Evolutionary conservation across 768 basidiomycete species (phyloP).

Genomic region (Rhizopogon roseolus): DNA sequence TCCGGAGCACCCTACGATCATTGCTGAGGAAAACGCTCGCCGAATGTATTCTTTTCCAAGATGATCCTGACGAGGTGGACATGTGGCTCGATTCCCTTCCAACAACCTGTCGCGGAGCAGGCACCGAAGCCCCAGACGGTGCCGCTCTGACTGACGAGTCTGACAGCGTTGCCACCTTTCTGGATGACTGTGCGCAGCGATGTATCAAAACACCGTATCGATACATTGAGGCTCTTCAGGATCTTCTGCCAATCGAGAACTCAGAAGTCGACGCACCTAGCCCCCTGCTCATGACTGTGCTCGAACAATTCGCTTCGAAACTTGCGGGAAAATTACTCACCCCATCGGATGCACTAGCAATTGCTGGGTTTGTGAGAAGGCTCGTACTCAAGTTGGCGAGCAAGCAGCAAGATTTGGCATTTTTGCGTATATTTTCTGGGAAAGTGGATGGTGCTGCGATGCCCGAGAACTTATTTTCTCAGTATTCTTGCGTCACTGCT

Average conservation of each 20-base stretch:
- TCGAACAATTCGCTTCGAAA: conserved; percentile 77
- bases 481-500: conserved; percentile 28
- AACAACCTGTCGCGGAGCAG: conserved; percentile 22
- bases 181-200: conserved; percentile 84
- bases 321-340: conserved; percentile 47
- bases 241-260: conserved; percentile 19
- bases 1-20: conserved; percentile 43
- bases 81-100: conserved; percentile 75
- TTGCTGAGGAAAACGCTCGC: conserved; percentile 67
- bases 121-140: conserved; percentile 46
- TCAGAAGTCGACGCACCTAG: conserved; percentile 30
- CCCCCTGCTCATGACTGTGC: conserved; percentile 72
- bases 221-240: conserved; percentile 71
- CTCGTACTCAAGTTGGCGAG: conserved; percentile 53
- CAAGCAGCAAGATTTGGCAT: conserved; percentile 43
- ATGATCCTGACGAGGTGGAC: conserved; percentile 62
- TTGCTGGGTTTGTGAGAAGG: conserved; percentile 61
- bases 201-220: conserved; percentile 80
- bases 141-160: conserved; percentile 50
- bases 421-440: conserved; percentile 29
- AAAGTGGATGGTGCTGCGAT: conserved; percentile 34
- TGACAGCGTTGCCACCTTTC: conserved; percentile 54
- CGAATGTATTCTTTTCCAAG: conserved; percentile 75
- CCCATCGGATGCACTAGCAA: conserved; percentile 57
- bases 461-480: conserved; percentile 24